Conservation (phyloP, 2,329 filamentous ascomycete species). For the Colletotrichum falcatum region DNA sequence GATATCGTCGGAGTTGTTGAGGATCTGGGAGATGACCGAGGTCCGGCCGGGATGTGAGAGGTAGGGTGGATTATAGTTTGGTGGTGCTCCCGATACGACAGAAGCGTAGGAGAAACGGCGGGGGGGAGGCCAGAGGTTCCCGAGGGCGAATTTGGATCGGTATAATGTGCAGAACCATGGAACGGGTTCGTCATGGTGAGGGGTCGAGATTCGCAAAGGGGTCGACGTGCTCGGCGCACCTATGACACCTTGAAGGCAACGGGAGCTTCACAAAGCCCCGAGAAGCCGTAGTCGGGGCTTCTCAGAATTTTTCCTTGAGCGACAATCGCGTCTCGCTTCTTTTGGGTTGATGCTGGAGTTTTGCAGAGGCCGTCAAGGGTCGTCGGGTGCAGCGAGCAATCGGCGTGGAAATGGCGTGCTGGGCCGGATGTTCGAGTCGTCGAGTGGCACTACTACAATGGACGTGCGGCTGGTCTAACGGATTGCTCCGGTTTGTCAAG, state of each 20-base stretch:
- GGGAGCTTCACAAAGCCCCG: conserved; percentile 36
- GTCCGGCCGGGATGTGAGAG: conserved; percentile 52
- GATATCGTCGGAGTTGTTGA: conserved; percentile 60
- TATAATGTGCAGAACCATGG: conserved; percentile 50
- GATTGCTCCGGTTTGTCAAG: conserved; percentile 14
- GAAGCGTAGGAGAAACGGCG: conserved; percentile 58
- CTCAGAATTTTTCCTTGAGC: conserved; percentile 3
- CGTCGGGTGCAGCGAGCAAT: conserved; percentile 30
- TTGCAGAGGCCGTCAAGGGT: conserved; percentile 8
- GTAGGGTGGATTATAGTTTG: conserved; percentile 52
- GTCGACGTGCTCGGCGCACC: conserved; percentile 35
- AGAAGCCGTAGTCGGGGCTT: conserved; percentile 35
- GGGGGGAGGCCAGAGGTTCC: conserved; percentile 48
- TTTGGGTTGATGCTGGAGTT: conserved; percentile 4
- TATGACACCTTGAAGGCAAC: conserved; percentile 26
- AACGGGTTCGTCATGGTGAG: conserved; percentile 59
- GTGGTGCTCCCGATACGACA: conserved; percentile 53
- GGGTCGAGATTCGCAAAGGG: conserved; percentile 36
- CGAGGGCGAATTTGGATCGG: conserved; percentile 48
- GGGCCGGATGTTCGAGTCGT: conserved; percentile 20
- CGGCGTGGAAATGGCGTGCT: conserved; percentile 35
- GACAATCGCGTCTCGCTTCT: not conserved
- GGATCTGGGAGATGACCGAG: conserved; percentile 66
- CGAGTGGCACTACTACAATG: conserved; percentile 33
- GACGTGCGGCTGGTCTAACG: conserved; percentile 14